These are phyloP conservation scores for Globisporangium cylindrosporum DNA, from an alignment of 352 stramenopile species.

Conservation along the genomic window DNA sequence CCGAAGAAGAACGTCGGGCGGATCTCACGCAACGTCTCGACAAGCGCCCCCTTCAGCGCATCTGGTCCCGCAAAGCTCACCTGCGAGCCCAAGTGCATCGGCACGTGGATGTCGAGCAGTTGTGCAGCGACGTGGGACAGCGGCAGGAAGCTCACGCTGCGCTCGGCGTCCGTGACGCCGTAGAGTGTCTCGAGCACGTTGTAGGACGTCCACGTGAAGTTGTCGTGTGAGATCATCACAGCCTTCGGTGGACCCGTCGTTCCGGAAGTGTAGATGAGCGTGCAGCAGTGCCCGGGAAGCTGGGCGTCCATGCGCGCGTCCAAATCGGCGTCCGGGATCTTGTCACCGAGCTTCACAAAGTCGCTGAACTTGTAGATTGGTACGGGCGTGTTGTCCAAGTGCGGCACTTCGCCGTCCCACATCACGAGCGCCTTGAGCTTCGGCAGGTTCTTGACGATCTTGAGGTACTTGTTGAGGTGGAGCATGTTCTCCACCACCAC, in stretches of 20 bases:
- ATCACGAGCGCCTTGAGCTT: constrained; percentile 76
- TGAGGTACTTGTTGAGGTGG: constrained; percentile 75
- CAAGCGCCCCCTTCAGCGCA: constrained; percentile 64
- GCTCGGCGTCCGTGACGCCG: constrained; percentile 48
- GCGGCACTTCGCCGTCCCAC: constrained; percentile 47
- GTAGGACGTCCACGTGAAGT: constrained; percentile 68
- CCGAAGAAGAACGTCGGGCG: constrained; percentile 78
- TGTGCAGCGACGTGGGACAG: constrained; percentile 81
- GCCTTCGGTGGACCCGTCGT: constrained; percentile 64
- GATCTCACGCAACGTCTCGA: constrained; percentile 62
- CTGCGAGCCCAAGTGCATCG: constrained; percentile 54
- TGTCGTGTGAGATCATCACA: constrained; percentile 79
- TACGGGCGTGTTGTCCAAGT: constrained; percentile 29
- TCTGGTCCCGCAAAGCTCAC: constrained; percentile 78
- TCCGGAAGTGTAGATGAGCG: constrained; percentile 91
- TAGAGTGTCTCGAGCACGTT: constrained; percentile 48
- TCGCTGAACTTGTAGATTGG: constrained; percentile 60
- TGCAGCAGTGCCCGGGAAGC: constrained; percentile 62
- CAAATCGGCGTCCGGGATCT: constrained; percentile 27
- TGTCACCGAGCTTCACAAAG: constrained; percentile 50
- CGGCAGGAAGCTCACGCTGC: constrained; percentile 76
- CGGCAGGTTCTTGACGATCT: constrained; percentile 59
- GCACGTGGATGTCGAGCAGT: constrained; percentile 77
- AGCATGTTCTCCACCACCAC: constrained; percentile 67
- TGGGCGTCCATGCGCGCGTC: constrained; percentile 43